Conservation (phyloP, 1,139 yeast genomes). For the Zygosaccharomyces sapae region DNA sequence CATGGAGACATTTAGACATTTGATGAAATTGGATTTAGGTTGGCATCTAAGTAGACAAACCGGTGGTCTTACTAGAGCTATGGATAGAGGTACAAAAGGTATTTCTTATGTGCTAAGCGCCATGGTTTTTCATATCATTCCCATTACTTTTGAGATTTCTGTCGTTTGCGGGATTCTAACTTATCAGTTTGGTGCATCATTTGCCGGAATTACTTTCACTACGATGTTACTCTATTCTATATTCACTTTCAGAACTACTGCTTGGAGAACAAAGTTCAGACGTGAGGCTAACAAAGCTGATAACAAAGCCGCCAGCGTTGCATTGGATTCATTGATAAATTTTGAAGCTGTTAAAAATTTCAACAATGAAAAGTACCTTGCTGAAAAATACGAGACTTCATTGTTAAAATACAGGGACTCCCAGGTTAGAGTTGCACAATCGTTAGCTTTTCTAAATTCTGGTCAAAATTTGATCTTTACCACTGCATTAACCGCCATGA, state of each 20-base stretch:
- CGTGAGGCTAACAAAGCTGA: constrained; percentile 91
- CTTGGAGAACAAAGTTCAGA: constrained; percentile 94
- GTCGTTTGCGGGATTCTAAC: constrained; percentile 92
- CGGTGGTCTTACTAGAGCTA: constrained; percentile 93
- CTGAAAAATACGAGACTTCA: constrained; percentile 74
- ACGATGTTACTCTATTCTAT: constrained; percentile 85
- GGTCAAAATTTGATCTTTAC: constrained; percentile 94
- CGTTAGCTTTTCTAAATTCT: constrained; percentile 81
- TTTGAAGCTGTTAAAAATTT: constrained; percentile 93
- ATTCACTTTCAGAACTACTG: constrained; percentile 86
- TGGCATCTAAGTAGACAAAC: constrained; percentile 91
- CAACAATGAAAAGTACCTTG: constrained; percentile 80
- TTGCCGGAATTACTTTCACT: constrained; percentile 81
- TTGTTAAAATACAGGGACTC: constrained; percentile 73
- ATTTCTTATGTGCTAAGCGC: constrained; percentile 88
- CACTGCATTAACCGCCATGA: constrained; percentile 89
- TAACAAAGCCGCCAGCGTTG: constrained; percentile 89
- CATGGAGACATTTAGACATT: constrained; percentile 75
- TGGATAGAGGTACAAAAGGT: constrained; percentile 97
- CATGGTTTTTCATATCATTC: constrained; percentile 94
- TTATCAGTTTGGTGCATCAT: constrained; percentile 81
- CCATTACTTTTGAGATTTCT: constrained; percentile 84
- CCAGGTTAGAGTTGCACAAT: constrained; percentile 84
- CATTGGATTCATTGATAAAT: constrained; percentile 88
- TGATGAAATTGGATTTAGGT: constrained; percentile 77